Base-by-base conservation (phyloP, 805 yeast genomes). In the Saturnispora sekii region DNA sequence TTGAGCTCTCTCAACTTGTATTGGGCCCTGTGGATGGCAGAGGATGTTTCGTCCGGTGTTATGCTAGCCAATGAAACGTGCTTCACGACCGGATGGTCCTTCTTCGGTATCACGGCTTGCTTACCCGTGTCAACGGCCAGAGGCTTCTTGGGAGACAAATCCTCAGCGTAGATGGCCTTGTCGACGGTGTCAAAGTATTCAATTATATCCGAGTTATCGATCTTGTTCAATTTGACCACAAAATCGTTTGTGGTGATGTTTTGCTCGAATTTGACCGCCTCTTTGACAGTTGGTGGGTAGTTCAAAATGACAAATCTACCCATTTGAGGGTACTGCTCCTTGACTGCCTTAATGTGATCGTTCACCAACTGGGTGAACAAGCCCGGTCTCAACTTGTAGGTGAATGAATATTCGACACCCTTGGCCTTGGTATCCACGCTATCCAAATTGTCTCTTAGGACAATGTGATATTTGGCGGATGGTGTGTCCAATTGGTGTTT, bases 241-340 rank as follows among this genome's bases (percentile, higher is more conserved):
- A 69, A 66, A 46, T 67, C 59, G 41, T 73, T 61, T 9, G 71
- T 70, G 2, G 79, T 72, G 26, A 83, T 69, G 47, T 81, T 85
- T 52, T 78, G 83, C 58, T 84, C 93, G 50, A 84, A 84, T 53
- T 75, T 77, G 43, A 79, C 74, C 3, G 86, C 82, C 48, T 83
- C 89, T 40, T 74, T 74, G 34, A 84, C 70, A 18, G 69, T 67
- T 40, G 67, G 70, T 3, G 90, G 89, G 56, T 74, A 82, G 53
- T 79, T 75, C 26, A 73, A 55, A 40, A 83, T 58, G 0, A 79
- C 51, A 32, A 78, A 74, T 34, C 66, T 65, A 29, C 77, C 73
- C 30, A 70, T 66, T 17, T 66, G 54, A 17, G 68, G 67, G 28
- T 51, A 36, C 16, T 49, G 44, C 2, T 50, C 28, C 21, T 48